Percentiles rank a stretch among this genome's conserved stretches.
Conservation (phyloP, 1,139 yeast species). For the Pichia sp. region DNA sequence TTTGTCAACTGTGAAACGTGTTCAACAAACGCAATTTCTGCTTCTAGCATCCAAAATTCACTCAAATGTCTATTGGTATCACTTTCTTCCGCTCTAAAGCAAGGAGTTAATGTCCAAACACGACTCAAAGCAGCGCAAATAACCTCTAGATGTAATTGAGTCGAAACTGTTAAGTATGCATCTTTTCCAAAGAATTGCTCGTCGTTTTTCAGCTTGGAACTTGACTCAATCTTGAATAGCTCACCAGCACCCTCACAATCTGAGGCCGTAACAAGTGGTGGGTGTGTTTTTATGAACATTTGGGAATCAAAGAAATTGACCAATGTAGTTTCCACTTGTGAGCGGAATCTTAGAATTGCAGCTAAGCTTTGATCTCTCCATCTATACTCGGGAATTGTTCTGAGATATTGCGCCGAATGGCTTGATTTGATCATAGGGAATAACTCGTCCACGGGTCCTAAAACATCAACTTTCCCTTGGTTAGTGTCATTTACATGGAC, state of each 20-base stretch:
- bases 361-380: constrained; percentile 68
- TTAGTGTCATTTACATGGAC: constrained; percentile 36
- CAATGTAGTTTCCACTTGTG: constrained; percentile 55
- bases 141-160: constrained; percentile 87
- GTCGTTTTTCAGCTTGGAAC: constrained; percentile 21
- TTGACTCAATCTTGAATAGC: constrained; percentile 54
- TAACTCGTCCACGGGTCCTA: constrained; percentile 53
- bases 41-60: constrained; percentile 98
- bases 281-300: constrained; percentile 67
- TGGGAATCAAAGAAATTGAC: constrained; percentile 49
- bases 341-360: constrained; percentile 66
- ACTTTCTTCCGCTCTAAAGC: constrained; percentile 90
- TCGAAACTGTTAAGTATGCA: constrained; percentile 79
- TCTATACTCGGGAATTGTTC: constrained; percentile 69
- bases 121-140: constrained; percentile 68
- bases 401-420: constrained; percentile 60
- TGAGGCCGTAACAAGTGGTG: constrained; percentile 82
- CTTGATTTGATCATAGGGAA: constrained; percentile 84
- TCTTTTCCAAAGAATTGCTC: constrained; percentile 54
- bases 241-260: constrained; percentile 99
- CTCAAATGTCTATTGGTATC: constrained; percentile 88
- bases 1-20: constrained; percentile 55
- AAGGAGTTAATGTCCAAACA: constrained; percentile 88
- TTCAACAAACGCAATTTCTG: constrained; percentile 70
- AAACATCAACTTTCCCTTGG: constrained; percentile 31